These are phyloP conservation scores for Thymus mandschuricus DNA, from an alignment of 257 asterid species.

Conservation along the genomic window DNA sequence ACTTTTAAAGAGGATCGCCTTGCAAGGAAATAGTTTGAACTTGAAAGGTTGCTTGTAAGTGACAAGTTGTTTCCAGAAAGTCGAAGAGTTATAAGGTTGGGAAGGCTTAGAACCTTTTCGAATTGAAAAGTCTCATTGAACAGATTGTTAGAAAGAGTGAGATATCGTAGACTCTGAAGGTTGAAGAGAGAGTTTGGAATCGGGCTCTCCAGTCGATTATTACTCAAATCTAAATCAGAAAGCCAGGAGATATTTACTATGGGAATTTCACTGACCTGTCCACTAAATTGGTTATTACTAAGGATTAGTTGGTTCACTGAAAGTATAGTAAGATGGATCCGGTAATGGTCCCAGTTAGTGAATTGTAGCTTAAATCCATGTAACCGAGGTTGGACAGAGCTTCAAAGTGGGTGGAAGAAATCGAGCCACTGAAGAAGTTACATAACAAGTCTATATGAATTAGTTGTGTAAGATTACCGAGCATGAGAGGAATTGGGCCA, in stretches of 20 bases:
- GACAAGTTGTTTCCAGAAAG: slow-evolving; percentile 47
- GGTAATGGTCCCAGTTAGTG: slow-evolving; percentile 36
- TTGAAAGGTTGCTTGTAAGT: slow-evolving; percentile 17
- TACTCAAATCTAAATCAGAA: not conserved
- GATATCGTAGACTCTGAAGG: not conserved
- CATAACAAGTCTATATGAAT: not conserved
- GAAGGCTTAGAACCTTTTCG: too few species aligned
- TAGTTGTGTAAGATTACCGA: not conserved
- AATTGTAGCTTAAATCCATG: not conserved
- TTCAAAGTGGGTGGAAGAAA: slow-evolving; percentile 26
- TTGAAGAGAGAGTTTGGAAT: not conserved
- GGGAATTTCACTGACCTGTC: not conserved
- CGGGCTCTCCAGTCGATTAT: not conserved
- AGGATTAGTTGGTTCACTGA: not conserved
- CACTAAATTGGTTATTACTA: not conserved
- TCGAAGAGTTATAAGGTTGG: slow-evolving; percentile 13
- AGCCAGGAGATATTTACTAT: not conserved
- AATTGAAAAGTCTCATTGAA: too few species aligned
- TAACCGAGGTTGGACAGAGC: not conserved
- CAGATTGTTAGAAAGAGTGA: too few species aligned
- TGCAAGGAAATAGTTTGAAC: not conserved
- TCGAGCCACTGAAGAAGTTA: not conserved
- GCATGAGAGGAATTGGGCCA: not conserved
- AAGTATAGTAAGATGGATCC: slow-evolving; percentile 33
- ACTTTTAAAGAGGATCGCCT: rapidly evolving